Conservation (phyloP, 2,329 filamentous ascomycete genomes). For the Aspergillus quadricinctus region DNA sequence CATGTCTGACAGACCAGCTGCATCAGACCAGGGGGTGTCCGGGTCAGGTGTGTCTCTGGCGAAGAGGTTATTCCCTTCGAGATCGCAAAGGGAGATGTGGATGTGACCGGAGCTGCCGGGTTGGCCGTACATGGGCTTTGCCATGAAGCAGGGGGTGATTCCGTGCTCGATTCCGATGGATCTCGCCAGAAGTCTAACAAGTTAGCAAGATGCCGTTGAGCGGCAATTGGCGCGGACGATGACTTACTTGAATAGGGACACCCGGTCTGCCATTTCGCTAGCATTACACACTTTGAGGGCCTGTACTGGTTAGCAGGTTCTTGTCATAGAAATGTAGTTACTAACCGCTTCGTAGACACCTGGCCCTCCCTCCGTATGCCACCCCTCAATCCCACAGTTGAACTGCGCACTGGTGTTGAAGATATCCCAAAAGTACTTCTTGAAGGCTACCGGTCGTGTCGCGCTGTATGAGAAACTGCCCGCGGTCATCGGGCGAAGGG, state of each 20-base stretch:
- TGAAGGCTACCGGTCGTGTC: conserved; percentile 77
- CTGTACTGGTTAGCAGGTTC: conserved; percentile 21
- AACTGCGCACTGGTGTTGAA: conserved; percentile 76
- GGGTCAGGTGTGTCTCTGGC: conserved; percentile 66
- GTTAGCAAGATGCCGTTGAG: conserved; percentile 1
- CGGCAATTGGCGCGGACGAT: background rate
- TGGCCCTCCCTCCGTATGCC: conserved; percentile 89
- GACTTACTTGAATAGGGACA: conserved; percentile 76
- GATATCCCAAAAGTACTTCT: conserved; percentile 83
- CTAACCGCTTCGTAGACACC: conserved; percentile 84
- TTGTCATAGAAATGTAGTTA: background rate
- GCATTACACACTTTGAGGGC: conserved; percentile 83
- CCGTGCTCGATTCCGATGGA: conserved; percentile 77
- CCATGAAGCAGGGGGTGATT: conserved; percentile 97
- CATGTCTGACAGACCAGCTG: conserved; percentile 77
- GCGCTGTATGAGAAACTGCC: conserved; percentile 94
- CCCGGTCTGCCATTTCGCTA: conserved; percentile 80
- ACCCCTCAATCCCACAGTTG: conserved; percentile 76
- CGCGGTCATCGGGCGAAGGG: conserved; percentile 75
- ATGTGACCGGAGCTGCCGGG: conserved; percentile 94
- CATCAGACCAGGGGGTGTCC: conserved; percentile 66
- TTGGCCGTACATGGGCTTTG: conserved; percentile 82
- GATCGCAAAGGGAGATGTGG: conserved; percentile 81
- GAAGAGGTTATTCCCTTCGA: conserved; percentile 74
- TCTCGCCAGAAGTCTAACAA: conserved; percentile 68